Conservation (phyloP, 1,284 basidiomycete genomes). For the Ustilago curta region DNA sequence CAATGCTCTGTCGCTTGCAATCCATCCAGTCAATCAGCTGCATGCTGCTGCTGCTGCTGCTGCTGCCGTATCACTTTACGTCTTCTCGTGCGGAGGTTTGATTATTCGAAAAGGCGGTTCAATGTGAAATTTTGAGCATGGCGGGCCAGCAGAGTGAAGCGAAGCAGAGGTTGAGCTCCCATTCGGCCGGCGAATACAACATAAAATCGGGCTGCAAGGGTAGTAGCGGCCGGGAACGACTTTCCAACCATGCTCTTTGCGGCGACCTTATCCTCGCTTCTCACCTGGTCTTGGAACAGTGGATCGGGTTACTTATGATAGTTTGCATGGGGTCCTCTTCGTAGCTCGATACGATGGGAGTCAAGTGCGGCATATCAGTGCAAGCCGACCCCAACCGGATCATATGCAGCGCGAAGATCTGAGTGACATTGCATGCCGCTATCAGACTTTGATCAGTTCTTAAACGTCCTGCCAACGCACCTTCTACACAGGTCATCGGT, state of each 20-base stretch:
- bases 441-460: no score
- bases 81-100: slow-evolving; percentile 9
- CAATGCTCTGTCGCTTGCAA: neutral
- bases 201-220: neutral
- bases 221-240: slow-evolving; percentile 4
- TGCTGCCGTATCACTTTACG: neutral
- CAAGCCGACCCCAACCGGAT: no score
- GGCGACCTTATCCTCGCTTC: no score
- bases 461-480: no score
- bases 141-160: neutral
- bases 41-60: neutral
- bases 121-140: neutral
- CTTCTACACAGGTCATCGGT: no score
- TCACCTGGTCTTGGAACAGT: no score
- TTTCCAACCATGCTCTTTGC: neutral
- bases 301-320: no score
- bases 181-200: slow-evolving; percentile 10
- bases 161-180: neutral
- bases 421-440: no score
- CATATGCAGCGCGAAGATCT: no score
- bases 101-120: neutral
- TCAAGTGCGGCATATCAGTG: no score
- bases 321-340: no score
- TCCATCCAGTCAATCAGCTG: neutral
- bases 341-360: no score